Base-by-base conservation (phyloP, 371 early-diverging fungal genomes). In the Sporodiniella umbellata region DNA sequence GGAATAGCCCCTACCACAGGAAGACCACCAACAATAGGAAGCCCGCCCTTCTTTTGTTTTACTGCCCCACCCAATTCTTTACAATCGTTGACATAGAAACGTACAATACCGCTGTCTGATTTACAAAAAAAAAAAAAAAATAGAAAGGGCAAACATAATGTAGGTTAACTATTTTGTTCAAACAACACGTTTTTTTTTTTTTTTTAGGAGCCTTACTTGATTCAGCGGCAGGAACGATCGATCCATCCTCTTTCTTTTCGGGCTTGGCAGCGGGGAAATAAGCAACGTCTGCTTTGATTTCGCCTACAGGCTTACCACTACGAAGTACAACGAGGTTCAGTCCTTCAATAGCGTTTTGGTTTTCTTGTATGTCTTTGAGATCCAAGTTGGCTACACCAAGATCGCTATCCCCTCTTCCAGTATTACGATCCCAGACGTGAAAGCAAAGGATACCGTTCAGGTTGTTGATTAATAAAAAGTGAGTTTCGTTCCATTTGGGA, bases 331-430 rank as follows among this genome's bases (percentile, higher is more conserved):
- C 17, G 33, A 69, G 19, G 15, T 45, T 58, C 39, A 62, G 37
- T 21, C 66, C 69, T 45, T 69, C 69, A 3, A 69, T 51, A 8
- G 42, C 48, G 11, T 57, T 45, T 8, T 59, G 24, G 6, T 39
- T 51, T 52, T 83, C 80, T 26, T 73, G 64, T 12, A 86, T 60
- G 6, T 76, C 56, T 31, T 71, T 72, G 30, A 80, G 35, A 35
- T 76, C 70, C 35, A 80, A 65, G 40, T 60, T 65, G 38, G 75
- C 78, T 26, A 85, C 69, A 67, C 70, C 70, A 2, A 69, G 24
- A 17, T 62, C 54, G 18, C 44, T 40, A 47, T 69, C 70, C 11
- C 53, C 58, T 31, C 65, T 46, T 12, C 63, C 63, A 6, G 62
- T 26, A 21, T 66, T 69, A 8, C 60, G 47, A 31, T 65, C 66